Percentiles rank a stretch among this genome's conserved stretches.
These are phyloP conservation scores for Ganoderma lucidum DNA, from an alignment of 1,284 basidiomycete species.

Conservation along the genomic window DNA sequence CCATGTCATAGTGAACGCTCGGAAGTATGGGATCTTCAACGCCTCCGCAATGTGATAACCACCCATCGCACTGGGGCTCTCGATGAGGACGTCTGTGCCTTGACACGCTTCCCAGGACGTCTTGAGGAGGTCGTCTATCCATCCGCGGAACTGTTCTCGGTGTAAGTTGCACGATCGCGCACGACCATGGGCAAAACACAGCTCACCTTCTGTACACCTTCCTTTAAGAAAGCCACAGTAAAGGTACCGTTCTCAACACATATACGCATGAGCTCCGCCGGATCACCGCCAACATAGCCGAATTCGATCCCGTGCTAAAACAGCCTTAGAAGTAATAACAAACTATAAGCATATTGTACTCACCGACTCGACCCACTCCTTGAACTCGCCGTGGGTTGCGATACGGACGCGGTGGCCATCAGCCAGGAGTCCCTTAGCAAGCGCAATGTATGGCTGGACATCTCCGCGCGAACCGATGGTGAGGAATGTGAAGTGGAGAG, in stretches of 20 bases:
- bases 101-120: constrained; percentile 97
- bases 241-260: constrained; percentile 98
- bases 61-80: constrained; percentile 98
- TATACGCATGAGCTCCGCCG: constrained; percentile 93
- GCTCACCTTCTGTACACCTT: constrained; percentile 84
- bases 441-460: constrained; percentile 94
- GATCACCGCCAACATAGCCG: constrained; percentile 94
- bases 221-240: constrained; percentile 93
- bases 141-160: constrained; percentile 83
- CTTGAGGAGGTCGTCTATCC: constrained; percentile 94
- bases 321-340: neutral
- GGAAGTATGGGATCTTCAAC: constrained; percentile 91
- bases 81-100: constrained; percentile 91
- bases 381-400: constrained; percentile 94
- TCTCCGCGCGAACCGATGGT: constrained; percentile 96
- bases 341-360: constrained; percentile 41
- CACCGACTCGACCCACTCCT: constrained; percentile 94
- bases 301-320: constrained; percentile 91
- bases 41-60: constrained; percentile 99
- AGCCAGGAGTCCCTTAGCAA: constrained; percentile 90
- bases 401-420: constrained; percentile 90
- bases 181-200: neutral
- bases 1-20: constrained; percentile 92
- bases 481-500: constrained; percentile 89
- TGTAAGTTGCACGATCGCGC: constrained; percentile 1